Base-by-base conservation (phyloP, 768 basidiomycete species). In the Russula olivacea region DNA sequence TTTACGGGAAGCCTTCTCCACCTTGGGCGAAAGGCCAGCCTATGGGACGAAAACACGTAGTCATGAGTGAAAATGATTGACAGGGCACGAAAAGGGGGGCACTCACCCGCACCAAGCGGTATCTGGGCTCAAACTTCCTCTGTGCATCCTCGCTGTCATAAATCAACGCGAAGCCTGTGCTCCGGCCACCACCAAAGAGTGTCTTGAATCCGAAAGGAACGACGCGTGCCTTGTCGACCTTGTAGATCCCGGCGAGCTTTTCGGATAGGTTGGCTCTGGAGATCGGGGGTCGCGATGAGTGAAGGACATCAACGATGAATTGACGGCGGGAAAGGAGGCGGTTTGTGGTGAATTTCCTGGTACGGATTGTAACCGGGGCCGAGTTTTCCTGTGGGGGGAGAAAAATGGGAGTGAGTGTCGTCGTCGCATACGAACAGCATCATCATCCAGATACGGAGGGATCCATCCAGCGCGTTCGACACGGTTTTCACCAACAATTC, bases 321-420 rank as follows among this genome's bases (percentile, higher is more conserved):
- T 98, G 97, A 72, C 92, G 91, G 71, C 97, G 91, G 70, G 91
- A 86, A 55, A 99, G 81, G 68, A 99, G 89, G 65, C 94, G 93
- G 85, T 99, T 99, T 74, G 95, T 97, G 78, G 98, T 91, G 82
- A 98, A 98, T 83, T 99, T 98, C 77, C 95, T 91, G 59, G 97
- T 97, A 72, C 97, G 92, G 75, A 99, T 83, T 69, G 97, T 99
- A 70, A 99, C 83, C 64, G 95, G 87, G 75, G 91, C 80, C 74
- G 75, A 80, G 75, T 90, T 90, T 79, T 89, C 83, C 89, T 91
- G 70, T 23, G 72, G 69, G 61, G 69, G 64, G 73, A 68, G 61
- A 68, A 64, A 53, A n/a, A n/a, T n/a, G 12, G 66, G 9, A 36
- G 60, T 48, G 36, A 66, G 40, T 53, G 48, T 70, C 55, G 19